Conservation (phyloP, 2,329 filamentous ascomycete genomes). For the Cladophialophora psammophila region DNA sequence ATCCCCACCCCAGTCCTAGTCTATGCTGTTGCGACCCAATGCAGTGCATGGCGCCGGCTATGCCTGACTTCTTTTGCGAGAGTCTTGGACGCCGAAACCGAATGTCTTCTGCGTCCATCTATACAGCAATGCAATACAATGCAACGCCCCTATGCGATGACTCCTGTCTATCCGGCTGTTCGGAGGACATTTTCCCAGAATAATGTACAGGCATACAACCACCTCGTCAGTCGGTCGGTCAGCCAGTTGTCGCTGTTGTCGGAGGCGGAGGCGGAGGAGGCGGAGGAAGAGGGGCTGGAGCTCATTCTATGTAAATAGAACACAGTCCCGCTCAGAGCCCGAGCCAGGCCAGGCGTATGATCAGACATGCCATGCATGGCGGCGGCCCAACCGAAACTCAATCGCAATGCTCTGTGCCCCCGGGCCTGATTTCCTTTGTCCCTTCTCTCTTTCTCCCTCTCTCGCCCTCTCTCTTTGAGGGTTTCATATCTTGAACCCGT, state of each 20-base stretch:
- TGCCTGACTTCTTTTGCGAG: not conserved
- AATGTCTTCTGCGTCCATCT: not conserved
- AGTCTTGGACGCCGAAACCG: not conserved
- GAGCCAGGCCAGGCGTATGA: too few species aligned
- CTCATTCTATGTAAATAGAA: not conserved
- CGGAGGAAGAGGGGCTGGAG: too few species aligned
- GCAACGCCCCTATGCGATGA: conserved; percentile 15
- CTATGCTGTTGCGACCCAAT: not conserved
- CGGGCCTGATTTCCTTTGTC: too few species aligned
- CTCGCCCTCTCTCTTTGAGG: not conserved
- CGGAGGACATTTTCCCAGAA: not conserved
- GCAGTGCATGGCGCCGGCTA: not conserved
- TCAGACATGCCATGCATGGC: not conserved
- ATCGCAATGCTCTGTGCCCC: too few species aligned
- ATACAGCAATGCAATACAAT: not conserved
- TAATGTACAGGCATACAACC: not conserved
- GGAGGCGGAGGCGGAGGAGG: too few species aligned
- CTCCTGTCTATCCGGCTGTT: not conserved
- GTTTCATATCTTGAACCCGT: conserved; percentile 74
- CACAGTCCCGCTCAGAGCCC: not conserved
- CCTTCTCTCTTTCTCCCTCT: too few species aligned
- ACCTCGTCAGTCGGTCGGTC: not conserved
- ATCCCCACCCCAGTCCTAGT: not conserved
- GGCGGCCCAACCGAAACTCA: too few species aligned
- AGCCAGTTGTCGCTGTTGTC: not conserved